These are phyloP conservation scores for Lepidium didymum DNA, from an alignment of 345 rosid genomes.

Conservation along the genomic window DNA sequence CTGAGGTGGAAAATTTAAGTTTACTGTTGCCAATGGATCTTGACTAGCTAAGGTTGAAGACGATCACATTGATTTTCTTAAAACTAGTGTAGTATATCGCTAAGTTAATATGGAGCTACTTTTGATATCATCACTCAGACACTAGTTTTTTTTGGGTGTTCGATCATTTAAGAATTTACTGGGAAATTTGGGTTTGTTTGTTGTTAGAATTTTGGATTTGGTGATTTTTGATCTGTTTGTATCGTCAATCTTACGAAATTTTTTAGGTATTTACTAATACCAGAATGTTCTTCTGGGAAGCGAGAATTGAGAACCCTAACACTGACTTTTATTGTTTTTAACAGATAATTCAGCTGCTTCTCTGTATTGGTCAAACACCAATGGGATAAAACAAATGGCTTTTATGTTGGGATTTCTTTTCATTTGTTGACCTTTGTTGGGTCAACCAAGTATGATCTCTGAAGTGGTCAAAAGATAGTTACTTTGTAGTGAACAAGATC, in stretches of 20 bases:
- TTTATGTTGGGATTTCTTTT: background rate
- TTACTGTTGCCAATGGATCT: conserved; percentile 31
- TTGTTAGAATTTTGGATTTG: background rate
- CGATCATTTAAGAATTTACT: background rate
- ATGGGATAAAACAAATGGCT: conserved; percentile 6
- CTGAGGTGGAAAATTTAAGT: background rate
- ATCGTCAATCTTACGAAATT: background rate
- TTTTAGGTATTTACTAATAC: background rate
- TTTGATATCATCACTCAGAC: background rate
- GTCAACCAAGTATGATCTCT: conserved; percentile 23
- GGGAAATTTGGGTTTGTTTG: background rate
- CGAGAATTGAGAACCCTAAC: conserved; percentile 8
- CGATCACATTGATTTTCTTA: conserved; percentile 22
- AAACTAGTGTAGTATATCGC: background rate
- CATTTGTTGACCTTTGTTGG: conserved; percentile 21
- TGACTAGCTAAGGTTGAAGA: conserved; percentile 7
- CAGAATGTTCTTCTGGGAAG: background rate
- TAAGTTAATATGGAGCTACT: background rate
- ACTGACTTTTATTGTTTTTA: conserved; percentile 3
- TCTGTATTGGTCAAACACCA: conserved; percentile 16
- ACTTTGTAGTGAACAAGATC: conserved; percentile 11
- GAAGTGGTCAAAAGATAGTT: conserved; percentile 19
- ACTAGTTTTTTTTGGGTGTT: background rate
- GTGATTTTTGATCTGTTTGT: background rate
- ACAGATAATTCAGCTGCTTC: conserved; percentile 25